Evolutionary conservation across 1,284 basidiomycete genomes (phyloP).

Genomic region (Neotropicomus parvogracilis): DNA sequence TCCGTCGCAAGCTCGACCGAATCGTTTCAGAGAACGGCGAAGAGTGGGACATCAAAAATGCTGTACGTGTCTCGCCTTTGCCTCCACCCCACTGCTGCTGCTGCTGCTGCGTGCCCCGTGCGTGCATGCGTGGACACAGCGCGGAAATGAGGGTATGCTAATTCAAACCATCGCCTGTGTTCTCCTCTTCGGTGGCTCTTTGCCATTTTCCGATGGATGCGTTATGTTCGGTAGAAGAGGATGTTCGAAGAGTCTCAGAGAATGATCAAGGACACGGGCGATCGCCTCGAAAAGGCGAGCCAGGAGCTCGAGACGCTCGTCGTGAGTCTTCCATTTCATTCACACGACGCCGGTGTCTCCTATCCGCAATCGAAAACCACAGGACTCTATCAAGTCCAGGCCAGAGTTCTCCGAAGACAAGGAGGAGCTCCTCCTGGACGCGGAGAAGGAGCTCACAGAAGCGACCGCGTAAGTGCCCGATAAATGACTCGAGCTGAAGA

Average conservation of each 20-base stretch:
- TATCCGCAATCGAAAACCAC: conserved; percentile 11
- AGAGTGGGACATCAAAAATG: conserved; percentile 79
- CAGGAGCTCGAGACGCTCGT: conserved; percentile 67
- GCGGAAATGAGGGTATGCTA: conserved; percentile 29
- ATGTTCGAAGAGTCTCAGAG: conserved; percentile 76
- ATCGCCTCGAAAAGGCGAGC: conserved; percentile 56
- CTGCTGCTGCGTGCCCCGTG: conserved; percentile 14
- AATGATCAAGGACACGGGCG: conserved; percentile 72
- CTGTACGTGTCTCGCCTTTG: conserved; percentile 48
- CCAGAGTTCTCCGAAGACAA: conserved; percentile 47
- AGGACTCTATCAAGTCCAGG: conserved; percentile 48
- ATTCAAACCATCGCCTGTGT: conserved; percentile 17
- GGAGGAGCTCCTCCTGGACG: conserved; percentile 55
- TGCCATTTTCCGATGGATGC: conserved; percentile 1
- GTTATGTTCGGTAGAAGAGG: conserved; percentile 47
- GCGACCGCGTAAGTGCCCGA: conserved; percentile 35
- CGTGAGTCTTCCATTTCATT: conserved; percentile 46
- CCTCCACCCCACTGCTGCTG: neutral
- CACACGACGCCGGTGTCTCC: conserved; percentile 15
- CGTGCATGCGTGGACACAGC: conserved; percentile 26
- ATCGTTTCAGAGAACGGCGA: conserved; percentile 61
- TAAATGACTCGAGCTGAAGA: conserved; percentile 6
- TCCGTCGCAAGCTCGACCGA: conserved; percentile 60
- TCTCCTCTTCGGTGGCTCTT: conserved; percentile 15
- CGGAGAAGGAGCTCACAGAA: conserved; percentile 56